These are phyloP conservation scores for Purshia tridentata DNA, from an alignment of 306 rosid genomes.

Conservation along the genomic window DNA sequence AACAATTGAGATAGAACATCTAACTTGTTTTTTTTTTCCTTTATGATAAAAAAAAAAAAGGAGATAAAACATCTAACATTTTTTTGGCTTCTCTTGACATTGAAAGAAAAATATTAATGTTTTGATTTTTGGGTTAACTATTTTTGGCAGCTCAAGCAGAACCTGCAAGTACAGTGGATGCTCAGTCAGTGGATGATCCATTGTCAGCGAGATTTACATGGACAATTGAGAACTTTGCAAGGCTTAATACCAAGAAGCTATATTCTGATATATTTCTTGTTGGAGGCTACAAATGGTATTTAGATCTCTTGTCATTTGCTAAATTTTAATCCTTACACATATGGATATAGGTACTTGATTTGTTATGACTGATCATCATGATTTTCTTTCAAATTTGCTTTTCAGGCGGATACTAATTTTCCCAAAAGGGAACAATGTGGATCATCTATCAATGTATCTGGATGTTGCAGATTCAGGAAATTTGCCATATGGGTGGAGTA, in stretches of 20 bases:
- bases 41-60: no score
- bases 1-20: neutral
- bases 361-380: neutral
- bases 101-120: neutral
- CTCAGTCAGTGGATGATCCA: slow-evolving; percentile 39
- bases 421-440: slow-evolving; percentile 45
- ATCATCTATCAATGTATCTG: slow-evolving; percentile 37
- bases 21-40: neutral
- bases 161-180: slow-evolving; percentile 29
- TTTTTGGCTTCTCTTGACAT: neutral
- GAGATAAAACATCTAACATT: no score
- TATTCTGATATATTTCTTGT: slow-evolving; percentile 34
- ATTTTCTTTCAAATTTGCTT: neutral
- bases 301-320: neutral
- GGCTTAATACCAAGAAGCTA: slow-evolving; percentile 33
- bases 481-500: slow-evolving; percentile 43
- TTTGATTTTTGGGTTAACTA: slow-evolving; percentile 8
- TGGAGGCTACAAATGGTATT: slow-evolving; percentile 43
- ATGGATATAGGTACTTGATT: neutral
- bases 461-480: slow-evolving; percentile 36
- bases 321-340: neutral
- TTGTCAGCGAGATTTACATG: slow-evolving; percentile 37
- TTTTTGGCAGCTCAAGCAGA: slow-evolving; percentile 32
- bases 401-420: slow-evolving; percentile 39
- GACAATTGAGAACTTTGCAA: slow-evolving; percentile 37